phyloP scores from a whole-genome alignment of 345 rosid species.

The Dovyalis caffra region DNA sequence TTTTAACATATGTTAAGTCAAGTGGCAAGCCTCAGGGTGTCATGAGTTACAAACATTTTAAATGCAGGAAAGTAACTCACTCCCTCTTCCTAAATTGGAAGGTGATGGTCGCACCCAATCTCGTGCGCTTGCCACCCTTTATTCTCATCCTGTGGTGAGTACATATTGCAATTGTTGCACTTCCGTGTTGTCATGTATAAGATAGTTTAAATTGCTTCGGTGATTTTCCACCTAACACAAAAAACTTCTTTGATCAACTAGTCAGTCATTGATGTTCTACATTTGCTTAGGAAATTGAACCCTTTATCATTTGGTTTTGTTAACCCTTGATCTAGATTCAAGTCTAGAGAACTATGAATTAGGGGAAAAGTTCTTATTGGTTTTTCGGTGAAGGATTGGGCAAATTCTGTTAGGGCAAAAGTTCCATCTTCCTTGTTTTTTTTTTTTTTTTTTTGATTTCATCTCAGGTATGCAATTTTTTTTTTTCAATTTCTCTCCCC shows the following conservation, averaged over 20 bases:
- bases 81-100: slow-evolving; percentile 88
- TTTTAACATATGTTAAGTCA: slow-evolving; percentile 1
- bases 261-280: not conserved
- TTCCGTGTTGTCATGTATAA: slow-evolving; percentile 5
- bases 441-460: too few species aligned
- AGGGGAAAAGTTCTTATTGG: too few species aligned
- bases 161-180: slow-evolving; percentile 7
- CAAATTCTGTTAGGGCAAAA: too few species aligned
- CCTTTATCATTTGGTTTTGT: too few species aligned
- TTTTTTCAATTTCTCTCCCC: too few species aligned
- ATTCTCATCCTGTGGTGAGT: slow-evolving; percentile 98
- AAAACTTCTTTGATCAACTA: not conserved
- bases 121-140: slow-evolving; percentile 90
- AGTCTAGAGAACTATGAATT: too few species aligned
- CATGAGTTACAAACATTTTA: slow-evolving; percentile 31
- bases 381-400: too few species aligned
- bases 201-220: not conserved
- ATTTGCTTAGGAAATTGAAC: not conserved
- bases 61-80: slow-evolving; percentile 64
- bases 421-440: too few species aligned
- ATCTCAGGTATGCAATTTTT: too few species aligned
- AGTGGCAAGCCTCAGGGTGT: slow-evolving; percentile 11
- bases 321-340: too few species aligned
- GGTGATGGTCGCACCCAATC: slow-evolving; percentile 94
- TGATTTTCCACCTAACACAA: not conserved